Percentiles rank a stretch among this genome's conserved stretches.
phyloP scores from a whole-genome alignment of 768 basidiomycete species.

The Tylopilus sp. region DNA sequence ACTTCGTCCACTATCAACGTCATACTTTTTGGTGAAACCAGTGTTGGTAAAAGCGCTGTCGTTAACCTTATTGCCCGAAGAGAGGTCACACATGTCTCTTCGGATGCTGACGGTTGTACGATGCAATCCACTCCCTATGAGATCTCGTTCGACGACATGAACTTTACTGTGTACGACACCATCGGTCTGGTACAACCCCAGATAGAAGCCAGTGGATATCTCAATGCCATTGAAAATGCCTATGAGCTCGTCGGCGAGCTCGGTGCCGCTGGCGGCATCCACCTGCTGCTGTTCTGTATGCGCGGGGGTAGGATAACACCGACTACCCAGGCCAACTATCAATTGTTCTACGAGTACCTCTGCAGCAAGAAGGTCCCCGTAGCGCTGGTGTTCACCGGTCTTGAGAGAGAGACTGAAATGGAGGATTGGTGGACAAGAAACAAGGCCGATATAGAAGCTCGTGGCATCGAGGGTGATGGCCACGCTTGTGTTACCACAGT shows the following conservation, averaged over 20 bases:
- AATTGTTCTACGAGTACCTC: slow-evolving; percentile 38
- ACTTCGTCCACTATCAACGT: slow-evolving; percentile 27
- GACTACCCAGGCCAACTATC: slow-evolving; percentile 36
- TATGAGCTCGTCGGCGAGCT: slow-evolving; percentile 33
- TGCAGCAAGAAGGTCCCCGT: slow-evolving; percentile 37
- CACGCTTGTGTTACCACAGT: slow-evolving; percentile 33
- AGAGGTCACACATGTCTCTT: slow-evolving; percentile 24
- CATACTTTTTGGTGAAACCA: slow-evolving; percentile 42
- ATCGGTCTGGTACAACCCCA: slow-evolving; percentile 33
- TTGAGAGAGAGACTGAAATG: slow-evolving; percentile 34
- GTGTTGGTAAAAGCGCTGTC: slow-evolving; percentile 32
- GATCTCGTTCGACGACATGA: slow-evolving; percentile 17
- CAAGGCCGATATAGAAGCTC: slow-evolving; percentile 12
- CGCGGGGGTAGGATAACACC: slow-evolving; percentile 37
- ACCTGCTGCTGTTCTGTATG: slow-evolving; percentile 42
- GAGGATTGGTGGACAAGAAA: slow-evolving; percentile 35
- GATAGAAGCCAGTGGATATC: slow-evolving; percentile 26
- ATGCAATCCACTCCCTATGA: slow-evolving; percentile 29
- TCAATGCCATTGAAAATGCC: slow-evolving; percentile 27
- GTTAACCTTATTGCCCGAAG: slow-evolving; percentile 30
- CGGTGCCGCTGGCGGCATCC: slow-evolving; percentile 32
- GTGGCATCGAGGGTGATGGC: slow-evolving; percentile 24
- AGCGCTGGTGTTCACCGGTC: slow-evolving; percentile 38
- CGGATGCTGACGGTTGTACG: slow-evolving; percentile 34
- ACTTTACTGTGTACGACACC: slow-evolving; percentile 32